Evolutionary conservation across 768 basidiomycete species (phyloP).

Genomic region (Calocybe gangraenosa): DNA sequence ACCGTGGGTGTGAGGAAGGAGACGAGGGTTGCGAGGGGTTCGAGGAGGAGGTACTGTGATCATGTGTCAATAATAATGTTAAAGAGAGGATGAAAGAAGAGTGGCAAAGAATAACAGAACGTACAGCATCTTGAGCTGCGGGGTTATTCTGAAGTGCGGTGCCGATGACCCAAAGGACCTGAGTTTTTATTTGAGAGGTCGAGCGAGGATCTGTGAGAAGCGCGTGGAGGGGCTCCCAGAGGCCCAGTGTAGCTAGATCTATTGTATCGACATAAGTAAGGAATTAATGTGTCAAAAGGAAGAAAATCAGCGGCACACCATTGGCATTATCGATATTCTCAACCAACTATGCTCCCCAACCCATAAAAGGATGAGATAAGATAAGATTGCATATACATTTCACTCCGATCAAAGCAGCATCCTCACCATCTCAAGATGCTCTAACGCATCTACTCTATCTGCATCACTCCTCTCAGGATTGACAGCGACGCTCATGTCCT

Average conservation of each 20-base stretch:
- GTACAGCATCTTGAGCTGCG: conserved; percentile 69
- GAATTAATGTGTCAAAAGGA: background rate
- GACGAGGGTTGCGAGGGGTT: conserved; percentile 64
- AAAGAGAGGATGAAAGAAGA: background rate
- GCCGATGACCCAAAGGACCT: conserved; percentile 82
- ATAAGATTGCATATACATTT: too few relatives aligned
- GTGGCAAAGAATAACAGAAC: conserved; percentile 27
- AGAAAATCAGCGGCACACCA: conserved; percentile 42
- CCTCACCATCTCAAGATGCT: conserved; percentile 86
- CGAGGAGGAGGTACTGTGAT: conserved; percentile 53
- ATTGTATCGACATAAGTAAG: background rate
- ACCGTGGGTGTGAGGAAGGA: conserved; percentile 52
- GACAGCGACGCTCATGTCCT: conserved; percentile 60
- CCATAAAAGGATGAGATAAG: too few relatives aligned
- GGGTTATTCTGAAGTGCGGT: conserved; percentile 92
- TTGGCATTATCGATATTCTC: conserved; percentile 93
- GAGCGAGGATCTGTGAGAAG: conserved; percentile 53
- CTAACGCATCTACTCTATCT: conserved; percentile 64
- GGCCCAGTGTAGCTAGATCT: conserved; percentile 68
- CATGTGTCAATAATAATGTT: background rate
- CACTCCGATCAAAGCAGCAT: too few relatives aligned
- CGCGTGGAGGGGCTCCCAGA: conserved; percentile 75
- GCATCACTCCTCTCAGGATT: conserved; percentile 53
- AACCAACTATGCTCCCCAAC: conserved; percentile 68
- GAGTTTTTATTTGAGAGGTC: conserved; percentile 57